Base-by-base conservation (phyloP, 805 yeast species). In the Saccharomycopsis fibuligera region DNA sequence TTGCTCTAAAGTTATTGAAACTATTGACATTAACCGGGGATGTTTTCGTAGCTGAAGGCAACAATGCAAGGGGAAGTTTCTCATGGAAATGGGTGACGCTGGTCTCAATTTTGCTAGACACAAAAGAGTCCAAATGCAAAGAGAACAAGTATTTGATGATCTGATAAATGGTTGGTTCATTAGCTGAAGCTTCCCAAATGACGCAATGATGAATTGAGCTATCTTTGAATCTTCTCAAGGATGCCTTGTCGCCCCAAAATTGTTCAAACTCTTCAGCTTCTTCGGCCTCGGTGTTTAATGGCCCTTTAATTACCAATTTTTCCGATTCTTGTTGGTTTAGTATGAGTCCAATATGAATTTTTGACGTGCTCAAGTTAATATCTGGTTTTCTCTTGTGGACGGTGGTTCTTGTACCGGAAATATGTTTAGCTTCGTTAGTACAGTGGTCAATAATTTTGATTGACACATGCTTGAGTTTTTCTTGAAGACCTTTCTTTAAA, bases 131-230 rank as follows among this genome's bases (percentile, higher is more conserved):
- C 21, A 91, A 66, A 61, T 91, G 96, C 37, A 75, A 68, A 49
- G 74, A 74, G 45, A 88, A 68, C 12, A 81, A 70, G 58, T 79
- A 85, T 53, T 76, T 74, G 21, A 83, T 67, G 44, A 91, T 86
- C 23, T 83, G 71, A 3, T 79, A 63, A 12, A 81, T 78, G 4
- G 88, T 73, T 0, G 93, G 83, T 48, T 78, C 81, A 21, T 70
- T 67, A 19, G 76, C 65, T 3, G 76, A 68, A 4, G 69, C 65
- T 2, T 65, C 59, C 98, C 98, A 93, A 27, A 89, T 83, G 48
- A 93, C 95, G 62, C 96, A 86, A 65, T 93, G 95, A 54, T 79
- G 82, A 51, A 93, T 89, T 3, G 83, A 72, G 35, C 97, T 97
- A 65, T 93, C 96, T 60, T 86, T 89, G 69, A 91, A 93, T 62